Evolutionary conservation across 805 yeast genomes (phyloP).

Genomic region (Metschnikowia gruessii): DNA sequence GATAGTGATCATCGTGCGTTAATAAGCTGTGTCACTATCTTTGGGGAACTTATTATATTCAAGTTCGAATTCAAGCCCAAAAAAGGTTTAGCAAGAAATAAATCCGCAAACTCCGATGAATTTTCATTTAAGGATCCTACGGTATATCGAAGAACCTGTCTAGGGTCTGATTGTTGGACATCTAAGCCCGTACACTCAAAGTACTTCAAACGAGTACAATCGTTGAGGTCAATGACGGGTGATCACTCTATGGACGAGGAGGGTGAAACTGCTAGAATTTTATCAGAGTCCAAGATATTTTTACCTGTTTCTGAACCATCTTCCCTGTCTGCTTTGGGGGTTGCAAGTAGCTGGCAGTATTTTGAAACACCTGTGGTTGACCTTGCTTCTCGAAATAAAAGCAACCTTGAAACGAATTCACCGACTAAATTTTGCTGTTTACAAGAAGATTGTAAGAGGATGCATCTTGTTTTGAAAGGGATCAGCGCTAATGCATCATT

Average conservation of each 20-base stretch:
- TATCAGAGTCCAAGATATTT: constrained; percentile 41
- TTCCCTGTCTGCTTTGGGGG: constrained; percentile 26
- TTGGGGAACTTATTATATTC: constrained; percentile 45
- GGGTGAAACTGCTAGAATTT: constrained; percentile 25
- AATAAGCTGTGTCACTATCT: constrained; percentile 42
- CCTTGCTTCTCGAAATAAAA: neutral
- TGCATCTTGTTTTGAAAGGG: constrained; percentile 14
- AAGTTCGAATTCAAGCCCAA: constrained; percentile 28
- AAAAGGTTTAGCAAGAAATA: neutral
- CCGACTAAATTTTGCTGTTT: constrained; percentile 23
- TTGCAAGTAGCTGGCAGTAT: constrained; percentile 34
- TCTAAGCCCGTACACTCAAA: constrained; percentile 36
- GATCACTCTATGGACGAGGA: constrained; percentile 38
- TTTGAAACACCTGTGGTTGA: constrained; percentile 27
- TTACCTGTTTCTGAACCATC: constrained; percentile 12
- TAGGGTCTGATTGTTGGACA: constrained; percentile 52
- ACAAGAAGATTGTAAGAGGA: constrained; percentile 37
- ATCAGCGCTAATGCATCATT: neutral
- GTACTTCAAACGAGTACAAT: constrained; percentile 49
- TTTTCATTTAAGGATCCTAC: constrained; percentile 29
- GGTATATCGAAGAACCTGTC: constrained; percentile 21
- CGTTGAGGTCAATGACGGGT: constrained; percentile 48
- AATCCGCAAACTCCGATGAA: neutral
- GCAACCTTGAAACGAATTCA: neutral
- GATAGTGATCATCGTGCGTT: constrained; percentile 26